A percentile compares a stretch with the other conserved stretches of the same genome.
phyloP scores from a whole-genome alignment of 2,329 filamentous ascomycete species.

The Ilyonectria destructans region DNA sequence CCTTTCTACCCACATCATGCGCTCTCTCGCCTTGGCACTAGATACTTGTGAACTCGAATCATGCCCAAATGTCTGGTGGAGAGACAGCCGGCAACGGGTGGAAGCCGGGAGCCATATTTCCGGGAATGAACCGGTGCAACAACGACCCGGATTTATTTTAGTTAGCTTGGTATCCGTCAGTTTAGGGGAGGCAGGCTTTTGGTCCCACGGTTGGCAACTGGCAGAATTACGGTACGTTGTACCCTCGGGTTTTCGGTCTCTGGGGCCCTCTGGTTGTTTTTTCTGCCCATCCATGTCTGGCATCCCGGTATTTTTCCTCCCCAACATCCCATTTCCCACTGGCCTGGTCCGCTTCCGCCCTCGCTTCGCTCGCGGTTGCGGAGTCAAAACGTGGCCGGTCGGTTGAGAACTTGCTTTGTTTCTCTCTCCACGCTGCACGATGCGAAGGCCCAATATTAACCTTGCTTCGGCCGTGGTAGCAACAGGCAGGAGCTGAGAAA shows the following conservation, averaged over 20 bases:
- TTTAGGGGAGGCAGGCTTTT: no score
- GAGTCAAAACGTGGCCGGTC: conserved; percentile 17
- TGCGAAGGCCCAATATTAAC: conserved; percentile 3
- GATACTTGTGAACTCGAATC: conserved; percentile 11
- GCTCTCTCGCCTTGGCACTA: neutral
- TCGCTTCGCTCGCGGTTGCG: conserved; percentile 6
- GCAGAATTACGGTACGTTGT: neutral
- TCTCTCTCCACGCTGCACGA: conserved; percentile 13
- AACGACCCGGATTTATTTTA: neutral
- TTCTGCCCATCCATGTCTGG: neutral
- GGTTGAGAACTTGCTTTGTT: conserved; percentile 26
- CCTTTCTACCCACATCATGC: neutral
- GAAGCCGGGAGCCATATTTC: conserved; percentile 10
- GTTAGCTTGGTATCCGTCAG: neutral
- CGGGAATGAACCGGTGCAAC: neutral
- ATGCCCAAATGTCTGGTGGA: conserved; percentile 1
- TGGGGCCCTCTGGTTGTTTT: neutral
- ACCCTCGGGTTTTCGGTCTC: neutral
- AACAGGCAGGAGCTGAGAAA: neutral
- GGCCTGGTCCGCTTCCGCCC: conserved; percentile 5
- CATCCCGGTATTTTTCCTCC: conserved; percentile 15
- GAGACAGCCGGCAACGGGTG: conserved; percentile 11
- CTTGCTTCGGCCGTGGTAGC: neutral
- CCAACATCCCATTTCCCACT: conserved; percentile 16
- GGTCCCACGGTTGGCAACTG: neutral